Conservation (phyloP, 2,329 filamentous ascomycete genomes). For the Biscogniauxia marginata region DNA sequence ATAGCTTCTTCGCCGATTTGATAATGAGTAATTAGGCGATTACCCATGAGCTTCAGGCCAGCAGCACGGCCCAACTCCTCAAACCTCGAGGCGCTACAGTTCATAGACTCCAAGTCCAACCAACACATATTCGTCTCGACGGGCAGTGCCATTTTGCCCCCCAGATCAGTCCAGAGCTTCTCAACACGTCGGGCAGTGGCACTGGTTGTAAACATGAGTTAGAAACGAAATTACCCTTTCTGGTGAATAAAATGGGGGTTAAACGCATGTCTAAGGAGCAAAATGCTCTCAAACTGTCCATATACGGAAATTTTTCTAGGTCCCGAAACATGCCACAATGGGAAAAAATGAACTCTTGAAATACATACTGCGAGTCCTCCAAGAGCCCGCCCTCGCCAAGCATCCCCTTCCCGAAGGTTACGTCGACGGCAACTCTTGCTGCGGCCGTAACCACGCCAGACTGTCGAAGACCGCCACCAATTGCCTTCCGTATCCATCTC, state of each 20-base stretch:
- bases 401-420: slow-evolving; percentile 66
- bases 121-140: slow-evolving; percentile 77
- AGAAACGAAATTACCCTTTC: no score
- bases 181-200: slow-evolving; percentile 58
- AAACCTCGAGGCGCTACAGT: slow-evolving; percentile 22
- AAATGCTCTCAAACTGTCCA: no score
- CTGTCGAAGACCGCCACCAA: slow-evolving; percentile 78
- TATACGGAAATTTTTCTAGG: no score
- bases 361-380: slow-evolving; percentile 54
- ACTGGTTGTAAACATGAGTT: no score
- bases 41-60: slow-evolving; percentile 27
- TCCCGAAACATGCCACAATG: no score
- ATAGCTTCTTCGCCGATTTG: slow-evolving; percentile 61
- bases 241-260: no score
- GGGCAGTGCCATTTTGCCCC: slow-evolving; percentile 57
- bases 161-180: slow-evolving; percentile 60
- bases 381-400: slow-evolving; percentile 40
- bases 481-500: slow-evolving; percentile 75
- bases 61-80: slow-evolving; percentile 24
- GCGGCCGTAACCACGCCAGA: slow-evolving; percentile 74
- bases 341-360: no score
- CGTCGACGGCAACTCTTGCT: slow-evolving; percentile 73
- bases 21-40: slow-evolving; percentile 33
- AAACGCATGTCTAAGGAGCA: no score
- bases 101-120: slow-evolving; percentile 48